Base-by-base conservation (phyloP, 2,329 filamentous ascomycete genomes). In the Arthrinium puccinioides region DNA sequence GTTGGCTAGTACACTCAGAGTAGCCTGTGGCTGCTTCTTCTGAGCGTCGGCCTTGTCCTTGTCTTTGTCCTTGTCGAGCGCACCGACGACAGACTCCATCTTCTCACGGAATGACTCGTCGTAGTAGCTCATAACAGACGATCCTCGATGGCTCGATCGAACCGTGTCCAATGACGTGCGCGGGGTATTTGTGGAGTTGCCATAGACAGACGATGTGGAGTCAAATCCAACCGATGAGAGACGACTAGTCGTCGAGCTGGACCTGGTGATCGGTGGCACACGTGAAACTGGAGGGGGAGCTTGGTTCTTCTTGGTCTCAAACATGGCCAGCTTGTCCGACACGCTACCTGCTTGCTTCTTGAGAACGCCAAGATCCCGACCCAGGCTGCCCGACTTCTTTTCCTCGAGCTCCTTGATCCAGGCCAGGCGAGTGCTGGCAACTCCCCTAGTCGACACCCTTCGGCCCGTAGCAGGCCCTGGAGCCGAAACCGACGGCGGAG, bases 361-460 rank as follows among this genome's bases (percentile, higher is more conserved):
- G 18, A 41, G 35, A 9, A 38, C 43, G 26, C 31, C 36, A 10
- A 40, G 20, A 14, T 40, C 35, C 16, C 21, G 35, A 26, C 23
- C 28, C 23, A 35, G 21, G 23, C 15, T 24, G 16, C 13, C 27
- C 28, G 43, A 40, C 35, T 45, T 45, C 43, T 45, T 45, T 31
- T 43, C 43, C 30, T 45, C 43, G 20, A 45, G 43, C 37, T 45
- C 43, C 9, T 30, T 30, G 33, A 45, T 45, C 43, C 43, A 45
- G n/a, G 43, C 43, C 9, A 45, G 40, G 10, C 43, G 43, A 32
- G 42, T 38, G 37, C 40, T 28, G 20, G 24, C 40, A 2, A 35
- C 34, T 9, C 37, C 37, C 9, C 37, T 35, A 6, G 31, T 26
- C 20, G 43, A 43, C 6, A 37, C 21, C 28, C 25, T 45, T 15